Evolutionary conservation across 371 early-diverging fungal genomes (phyloP), one percentile per base, ranked within the genome.

Genomic region (Syncephalastrum racemosum): DNA sequence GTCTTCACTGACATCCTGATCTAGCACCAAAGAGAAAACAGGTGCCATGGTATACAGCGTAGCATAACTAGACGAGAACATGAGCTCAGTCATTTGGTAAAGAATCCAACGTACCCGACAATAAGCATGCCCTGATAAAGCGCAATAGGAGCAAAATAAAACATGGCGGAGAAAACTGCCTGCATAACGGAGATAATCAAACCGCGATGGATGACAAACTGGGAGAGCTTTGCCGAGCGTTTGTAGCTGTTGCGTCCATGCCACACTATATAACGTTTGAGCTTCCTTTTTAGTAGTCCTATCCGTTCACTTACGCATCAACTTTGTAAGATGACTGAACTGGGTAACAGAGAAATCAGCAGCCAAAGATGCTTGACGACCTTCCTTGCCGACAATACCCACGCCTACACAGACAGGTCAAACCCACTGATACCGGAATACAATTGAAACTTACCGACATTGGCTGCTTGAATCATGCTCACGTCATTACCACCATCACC

Each of bases 401-500:
- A 99, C 87, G 55, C 88, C 80, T 64, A 49, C n/a, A 31, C 16
- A 18, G 5, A 14, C 31, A 25, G 25, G 5, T 25, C 12, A 40
- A 16, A 43, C 15, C n/a, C n/a, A n/a, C n/a, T n/a, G n/a, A n/a
- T n/a, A n/a, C n/a, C n/a, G n/a, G n/a, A 12, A 5, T 8, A 31
- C 3, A 3, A 10, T 40, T 31, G 51, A 10, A 19, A 64, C 64
- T 62, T 71, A 43, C 97, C 99, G n/a, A 99, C 92, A 74, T 98
- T 89, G 0, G 99, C 98, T 3, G 94, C 95, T 66, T 95, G 95
- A 59, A 99, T 99, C 99, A 99, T 99, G 27, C 92, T 90, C 18
- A 99, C 98, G 71, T 99, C 99, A 70, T 99, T 99, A 48, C 98
- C 99, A 49, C 99, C 99, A 74, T 99, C 99, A 41, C 99, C 99